phyloP scores from a whole-genome alignment of 108 stramenopile genomes.

The Cyclotella choctawhatcheeana region DNA sequence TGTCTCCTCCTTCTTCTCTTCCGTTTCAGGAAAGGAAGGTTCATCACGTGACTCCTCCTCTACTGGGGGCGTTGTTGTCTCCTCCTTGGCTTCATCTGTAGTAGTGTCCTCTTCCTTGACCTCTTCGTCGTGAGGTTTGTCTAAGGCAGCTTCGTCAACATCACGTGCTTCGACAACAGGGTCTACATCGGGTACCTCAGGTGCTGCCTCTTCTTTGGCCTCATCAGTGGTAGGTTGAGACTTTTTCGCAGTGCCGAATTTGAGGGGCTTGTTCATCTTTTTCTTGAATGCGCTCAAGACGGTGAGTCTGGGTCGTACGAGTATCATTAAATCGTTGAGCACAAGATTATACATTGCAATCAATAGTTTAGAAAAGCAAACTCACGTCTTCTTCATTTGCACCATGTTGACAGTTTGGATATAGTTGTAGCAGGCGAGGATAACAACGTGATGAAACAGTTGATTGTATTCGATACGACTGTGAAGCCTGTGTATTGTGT shows the following conservation, averaged over 20 bases:
- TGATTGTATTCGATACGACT: too few species aligned
- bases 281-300: conserved; percentile 13
- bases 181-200: conserved; percentile 10
- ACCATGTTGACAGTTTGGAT: conserved; percentile 2
- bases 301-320: conserved; percentile 10
- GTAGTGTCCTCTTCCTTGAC: not conserved
- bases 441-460: too few species aligned
- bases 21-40: too few species aligned
- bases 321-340: not conserved
- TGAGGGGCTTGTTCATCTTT: not conserved
- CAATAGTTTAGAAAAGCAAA: not conserved
- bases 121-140: not conserved
- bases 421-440: not conserved
- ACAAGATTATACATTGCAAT: conserved; percentile 1
- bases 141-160: conserved; percentile 16
- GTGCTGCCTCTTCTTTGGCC: not conserved
- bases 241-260: conserved; percentile 6
- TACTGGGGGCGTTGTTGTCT: conserved; percentile 7
- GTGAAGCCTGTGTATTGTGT: too few species aligned
- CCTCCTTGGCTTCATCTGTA: conserved; percentile 3
- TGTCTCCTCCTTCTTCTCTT: conserved; percentile 18
- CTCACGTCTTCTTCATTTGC: conserved; percentile 22
- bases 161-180: conserved; percentile 50
- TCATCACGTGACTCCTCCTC: conserved; percentile 1
- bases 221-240: conserved; percentile 2